Conservation (phyloP, 345 rosid species). For the Euphorbia lathyris region DNA sequence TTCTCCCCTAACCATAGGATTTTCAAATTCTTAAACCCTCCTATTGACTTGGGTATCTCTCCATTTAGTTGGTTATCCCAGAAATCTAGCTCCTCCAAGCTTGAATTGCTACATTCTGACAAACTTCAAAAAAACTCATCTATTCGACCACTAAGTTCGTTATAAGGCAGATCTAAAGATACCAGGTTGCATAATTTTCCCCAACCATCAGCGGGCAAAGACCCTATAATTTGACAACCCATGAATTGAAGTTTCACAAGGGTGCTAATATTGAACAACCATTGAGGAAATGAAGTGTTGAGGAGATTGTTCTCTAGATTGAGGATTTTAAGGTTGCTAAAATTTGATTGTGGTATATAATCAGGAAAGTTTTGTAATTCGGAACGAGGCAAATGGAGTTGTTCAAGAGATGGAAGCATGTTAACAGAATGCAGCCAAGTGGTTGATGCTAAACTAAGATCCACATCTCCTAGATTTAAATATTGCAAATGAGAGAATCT, state of each 20-base stretch:
- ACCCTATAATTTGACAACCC: constrained; percentile 30
- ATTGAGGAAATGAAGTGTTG: constrained; percentile 34
- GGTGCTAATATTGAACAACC: constrained; percentile 49
- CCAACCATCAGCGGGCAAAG: constrained; percentile 31
- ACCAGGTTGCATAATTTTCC: constrained; percentile 35
- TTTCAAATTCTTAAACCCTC: constrained; percentile 8
- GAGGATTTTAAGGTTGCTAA: constrained; percentile 47
- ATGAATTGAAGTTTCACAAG: constrained; percentile 35
- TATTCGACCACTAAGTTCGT: constrained; percentile 36
- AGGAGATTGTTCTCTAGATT: constrained; percentile 46
- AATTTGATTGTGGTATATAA: constrained; percentile 17
- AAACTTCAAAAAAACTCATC: constrained; percentile 35
- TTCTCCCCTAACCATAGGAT: neutral
- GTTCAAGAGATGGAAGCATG: constrained; percentile 30
- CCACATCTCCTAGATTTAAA: constrained; percentile 23
- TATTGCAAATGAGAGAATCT: constrained; percentile 21
- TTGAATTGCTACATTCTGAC: constrained; percentile 24
- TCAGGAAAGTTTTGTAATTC: constrained; percentile 14
- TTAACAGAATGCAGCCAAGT: constrained; percentile 28
- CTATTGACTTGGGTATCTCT: constrained; percentile 10
- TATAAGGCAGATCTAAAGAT: constrained; percentile 44
- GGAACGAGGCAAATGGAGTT: constrained; percentile 24
- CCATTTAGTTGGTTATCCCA: constrained; percentile 9
- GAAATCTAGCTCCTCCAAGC: constrained; percentile 29
- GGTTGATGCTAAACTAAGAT: constrained; percentile 20